phyloP scores from a whole-genome alignment of 208 protist species.

The Balamuthia mandrillaris region DNA sequence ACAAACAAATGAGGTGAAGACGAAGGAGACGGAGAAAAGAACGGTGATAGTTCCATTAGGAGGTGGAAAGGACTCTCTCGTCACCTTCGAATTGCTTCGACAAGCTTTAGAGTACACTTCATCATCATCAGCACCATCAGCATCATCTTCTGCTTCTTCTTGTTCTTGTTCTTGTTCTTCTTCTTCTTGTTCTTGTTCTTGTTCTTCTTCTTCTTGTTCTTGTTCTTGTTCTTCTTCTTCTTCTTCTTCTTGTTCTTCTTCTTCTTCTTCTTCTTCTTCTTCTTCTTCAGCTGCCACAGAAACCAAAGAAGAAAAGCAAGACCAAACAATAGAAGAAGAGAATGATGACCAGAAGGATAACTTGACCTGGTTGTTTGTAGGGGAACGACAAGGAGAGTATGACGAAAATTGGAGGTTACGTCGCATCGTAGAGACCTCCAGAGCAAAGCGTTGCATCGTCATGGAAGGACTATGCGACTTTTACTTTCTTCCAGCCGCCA shows the following conservation, averaged over 20 bases:
- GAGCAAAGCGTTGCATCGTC: too few species aligned
- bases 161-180: not conserved
- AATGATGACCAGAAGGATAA: not conserved
- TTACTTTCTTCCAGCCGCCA: too few species aligned
- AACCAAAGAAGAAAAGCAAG: too few species aligned
- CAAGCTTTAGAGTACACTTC: not conserved
- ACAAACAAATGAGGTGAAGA: not conserved
- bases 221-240: too few species aligned
- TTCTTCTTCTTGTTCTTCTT: too few species aligned
- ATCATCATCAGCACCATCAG: not conserved
- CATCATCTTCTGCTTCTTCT: not conserved
- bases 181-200: not conserved
- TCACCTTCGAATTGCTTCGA: not conserved
- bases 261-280: too few species aligned
- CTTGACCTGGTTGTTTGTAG: conserved; percentile 10
- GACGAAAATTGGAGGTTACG: not conserved
- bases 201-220: too few species aligned
- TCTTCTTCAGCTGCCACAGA: too few species aligned
- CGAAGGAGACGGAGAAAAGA: not conserved
- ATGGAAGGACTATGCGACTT: too few species aligned
- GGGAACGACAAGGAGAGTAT: not conserved
- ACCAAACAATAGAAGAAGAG: not conserved
- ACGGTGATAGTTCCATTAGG: not conserved
- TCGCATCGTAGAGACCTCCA: not conserved
- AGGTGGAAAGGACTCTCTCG: not conserved